These are phyloP conservation scores for Inosperma sp. DNA, from an alignment of 768 basidiomycete genomes.

Conservation along the genomic window DNA sequence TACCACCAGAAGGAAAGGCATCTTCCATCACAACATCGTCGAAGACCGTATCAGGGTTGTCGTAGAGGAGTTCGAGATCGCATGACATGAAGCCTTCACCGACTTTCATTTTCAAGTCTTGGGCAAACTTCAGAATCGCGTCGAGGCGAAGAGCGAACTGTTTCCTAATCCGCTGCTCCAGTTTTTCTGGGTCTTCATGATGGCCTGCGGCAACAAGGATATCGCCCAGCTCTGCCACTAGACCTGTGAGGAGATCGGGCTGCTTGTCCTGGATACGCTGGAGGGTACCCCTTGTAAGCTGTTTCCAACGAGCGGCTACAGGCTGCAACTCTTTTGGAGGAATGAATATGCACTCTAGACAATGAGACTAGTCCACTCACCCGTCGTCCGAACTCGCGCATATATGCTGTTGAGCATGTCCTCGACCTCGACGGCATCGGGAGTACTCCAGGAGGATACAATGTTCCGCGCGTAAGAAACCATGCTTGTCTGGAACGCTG, in stretches of 20 bases:
- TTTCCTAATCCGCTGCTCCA: background rate
- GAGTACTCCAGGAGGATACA: constrained; percentile 46
- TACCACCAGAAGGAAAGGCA: too few relatives aligned
- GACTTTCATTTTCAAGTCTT: too few relatives aligned
- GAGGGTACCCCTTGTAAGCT: constrained; percentile 46
- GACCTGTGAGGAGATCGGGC: constrained; percentile 24
- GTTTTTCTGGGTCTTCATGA: constrained; percentile 20
- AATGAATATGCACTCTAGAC: constrained; percentile 7
- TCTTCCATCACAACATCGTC: too few relatives aligned
- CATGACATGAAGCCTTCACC: too few relatives aligned
- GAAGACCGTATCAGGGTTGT: too few relatives aligned
- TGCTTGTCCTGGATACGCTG: constrained; percentile 33
- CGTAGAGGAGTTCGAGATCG: too few relatives aligned
- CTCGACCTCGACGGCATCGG: constrained; percentile 42
- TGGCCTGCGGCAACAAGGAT: constrained; percentile 38
- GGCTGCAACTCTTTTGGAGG: constrained; percentile 40
- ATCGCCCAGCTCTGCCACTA: constrained; percentile 38
- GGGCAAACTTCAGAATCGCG: too few relatives aligned
- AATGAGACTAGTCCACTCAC: constrained; percentile 19
- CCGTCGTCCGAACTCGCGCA: constrained; percentile 37
- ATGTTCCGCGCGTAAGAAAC: constrained; percentile 45
- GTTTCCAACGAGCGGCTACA: constrained; percentile 51
- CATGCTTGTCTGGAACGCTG: constrained; percentile 42
- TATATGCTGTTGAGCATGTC: constrained; percentile 40
- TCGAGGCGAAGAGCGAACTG: too few relatives aligned